Conservation (phyloP, 768 basidiomycete genomes). For the Coprinopsis strossmayeri region DNA sequence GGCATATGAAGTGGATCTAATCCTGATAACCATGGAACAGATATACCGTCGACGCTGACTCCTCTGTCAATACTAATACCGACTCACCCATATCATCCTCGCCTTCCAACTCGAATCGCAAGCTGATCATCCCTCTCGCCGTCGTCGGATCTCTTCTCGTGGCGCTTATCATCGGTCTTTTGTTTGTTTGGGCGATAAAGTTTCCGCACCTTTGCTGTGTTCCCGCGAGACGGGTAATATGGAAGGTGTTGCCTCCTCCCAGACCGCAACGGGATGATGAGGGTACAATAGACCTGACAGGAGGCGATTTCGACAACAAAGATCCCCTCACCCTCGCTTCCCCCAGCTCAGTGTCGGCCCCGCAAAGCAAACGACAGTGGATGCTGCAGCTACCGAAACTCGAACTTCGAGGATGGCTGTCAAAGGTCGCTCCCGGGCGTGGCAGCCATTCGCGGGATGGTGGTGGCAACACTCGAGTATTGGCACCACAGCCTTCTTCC, state of each 20-base stretch:
- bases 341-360: too few species aligned
- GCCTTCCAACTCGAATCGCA: background rate
- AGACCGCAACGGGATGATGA: too few species aligned
- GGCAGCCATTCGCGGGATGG: background rate
- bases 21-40: too few species aligned
- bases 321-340: too few species aligned
- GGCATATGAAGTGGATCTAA: background rate
- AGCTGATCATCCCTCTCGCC: constrained; percentile 1
- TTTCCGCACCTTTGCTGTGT: constrained; percentile 2
- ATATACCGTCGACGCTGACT: too few species aligned
- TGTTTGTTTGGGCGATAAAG: background rate
- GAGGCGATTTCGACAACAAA: background rate
- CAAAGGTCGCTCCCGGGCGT: background rate
- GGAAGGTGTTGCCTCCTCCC: background rate
- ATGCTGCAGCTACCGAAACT: too few species aligned
- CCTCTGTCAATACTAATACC: too few species aligned
- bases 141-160: background rate
- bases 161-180: background rate
- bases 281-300: background rate
- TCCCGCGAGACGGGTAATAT: background rate
- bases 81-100: background rate
- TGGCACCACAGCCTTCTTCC: background rate
- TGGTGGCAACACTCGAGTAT: background rate
- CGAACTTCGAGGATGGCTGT: too few species aligned
- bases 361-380: too few species aligned